Evolutionary conservation across 2,329 filamentous ascomycete species (phyloP), one percentile per base, ranked within the genome.

Genomic region (Akanthomyces lecanii): DNA sequence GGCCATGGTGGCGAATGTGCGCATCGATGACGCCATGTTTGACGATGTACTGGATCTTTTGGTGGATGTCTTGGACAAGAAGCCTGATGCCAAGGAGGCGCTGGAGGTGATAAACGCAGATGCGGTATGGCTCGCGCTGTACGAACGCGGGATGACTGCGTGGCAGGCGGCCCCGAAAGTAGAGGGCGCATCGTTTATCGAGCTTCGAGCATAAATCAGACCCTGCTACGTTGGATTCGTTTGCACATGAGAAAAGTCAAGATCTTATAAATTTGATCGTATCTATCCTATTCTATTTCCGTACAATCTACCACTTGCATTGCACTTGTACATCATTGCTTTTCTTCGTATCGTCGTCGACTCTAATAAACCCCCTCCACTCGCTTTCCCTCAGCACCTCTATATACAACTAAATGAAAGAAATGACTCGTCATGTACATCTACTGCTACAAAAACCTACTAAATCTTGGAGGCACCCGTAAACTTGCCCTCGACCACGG

Each of bases 401-500:
- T 61, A 33, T 53, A 51, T 52, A n/a, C 56, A 45, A 44, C 8
- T 11, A 21, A 23, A 23, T 21, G 23, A 5, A 23, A 23, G 6
- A 36, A 36, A 36, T 36, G n/a, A 23, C 14, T 16, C 38, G 5
- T 38, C 12, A 38, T 52, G 2, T 48, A 58, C 51, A 38, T 12
- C 5, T 25, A 40, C 25, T 60, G 28, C n/a, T 40, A 40, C 48
- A 28, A 33, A 28, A n/a, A 0, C 16, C 14, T 21, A 30, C 69
- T 74, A 84, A 11, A 84, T 84, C 74, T 85, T 88, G 64, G 82
- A 69, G 4, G 66, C 76, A 2, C 78, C 80, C 12, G 80, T 81
- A 64, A 90, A 78, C 73, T 90, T 95, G 0, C 92, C 92, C 57
- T 87, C 85, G 0, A 89, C 84, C 16, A 97, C 92, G 1, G 92